Base-by-base conservation (phyloP, 225 moss, liverwort and hornwort species). In the Pleurozium schreberi region DNA sequence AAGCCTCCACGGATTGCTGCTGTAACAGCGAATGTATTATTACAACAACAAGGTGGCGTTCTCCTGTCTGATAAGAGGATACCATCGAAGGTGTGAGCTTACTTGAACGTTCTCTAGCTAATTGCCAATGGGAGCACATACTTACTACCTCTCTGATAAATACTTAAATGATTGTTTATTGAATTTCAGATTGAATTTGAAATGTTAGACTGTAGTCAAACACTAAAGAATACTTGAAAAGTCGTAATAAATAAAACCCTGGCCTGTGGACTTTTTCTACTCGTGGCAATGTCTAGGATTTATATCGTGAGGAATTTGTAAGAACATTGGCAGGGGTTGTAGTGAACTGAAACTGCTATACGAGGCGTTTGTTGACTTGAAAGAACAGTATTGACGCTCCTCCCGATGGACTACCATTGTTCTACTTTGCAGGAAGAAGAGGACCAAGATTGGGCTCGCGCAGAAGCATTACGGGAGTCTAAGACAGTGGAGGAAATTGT, bases 361-460 rank as follows among this genome's bases (percentile, higher is more conserved):
- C n/a, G n/a, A 38, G 86, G 31, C 38, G 50, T 70, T 57, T 21
- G 5, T 28, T 89, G 47, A 58, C 65, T 80, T 85, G 73, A 85
- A 85, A 84, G 60, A 38, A 5, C 18, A 53, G 59, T 60, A 42
- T 81, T 38, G 64, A 82, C 23, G 59, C 47, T 85, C 47, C 47
- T 31, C 33, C 79, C 47, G 71, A 55, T 59, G 47, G 61, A 47
- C 30, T 19, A 28, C 23, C n/a, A 53, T 60, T 89, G 38, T 13
- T 87, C 45, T 43, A 83, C 60, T 75, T 42, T 42, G 90, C 92
- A 95, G 96, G 94, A 95, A 91, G 95, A 92, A 80, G 94, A 95
- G 75, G 96, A 96, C 68, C 84, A 90, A 89, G 93, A 96, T 76
- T 96, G 96, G 96, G 95, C 96, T 73, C 95, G 94, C 60, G 96